phyloP scores from a whole-genome alignment of 1,284 basidiomycete genomes.

The Macrocystidia cucumis region DNA sequence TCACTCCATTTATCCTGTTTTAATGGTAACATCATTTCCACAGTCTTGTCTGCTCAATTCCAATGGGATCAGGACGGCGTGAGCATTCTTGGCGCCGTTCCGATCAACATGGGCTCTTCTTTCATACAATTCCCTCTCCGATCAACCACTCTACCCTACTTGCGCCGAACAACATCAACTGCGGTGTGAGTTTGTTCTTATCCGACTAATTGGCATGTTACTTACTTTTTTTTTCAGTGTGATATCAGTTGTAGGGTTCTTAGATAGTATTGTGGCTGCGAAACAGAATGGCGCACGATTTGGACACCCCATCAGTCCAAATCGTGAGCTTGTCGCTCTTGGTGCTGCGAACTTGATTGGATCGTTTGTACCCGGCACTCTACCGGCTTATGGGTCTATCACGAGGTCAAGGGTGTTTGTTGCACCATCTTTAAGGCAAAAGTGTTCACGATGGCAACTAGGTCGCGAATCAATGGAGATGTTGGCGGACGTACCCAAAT shows the following conservation, averaged over 20 bases:
- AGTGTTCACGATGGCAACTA: constrained; percentile 18
- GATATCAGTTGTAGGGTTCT: constrained; percentile 68
- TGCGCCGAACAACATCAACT: constrained; percentile 70
- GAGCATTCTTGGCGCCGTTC: constrained; percentile 73
- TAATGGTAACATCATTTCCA: constrained; percentile 4
- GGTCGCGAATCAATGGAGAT: constrained; percentile 80
- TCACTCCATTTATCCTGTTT: not conserved
- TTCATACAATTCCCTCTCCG: constrained; percentile 65
- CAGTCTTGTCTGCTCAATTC: constrained; percentile 68
- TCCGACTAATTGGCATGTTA: not conserved
- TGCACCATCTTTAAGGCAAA: constrained; percentile 2
- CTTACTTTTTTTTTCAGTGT: constrained; percentile 33
- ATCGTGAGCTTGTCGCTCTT: constrained; percentile 87
- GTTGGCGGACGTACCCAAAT: constrained; percentile 86
- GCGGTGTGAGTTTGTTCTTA: constrained; percentile 52
- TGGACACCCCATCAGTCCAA: constrained; percentile 85
- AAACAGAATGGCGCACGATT: constrained; percentile 83
- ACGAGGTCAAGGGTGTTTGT: constrained; percentile 45
- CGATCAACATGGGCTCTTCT: constrained; percentile 49
- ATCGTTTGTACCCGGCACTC: constrained; percentile 77
- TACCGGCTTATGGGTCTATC: constrained; percentile 87
- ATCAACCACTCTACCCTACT: constrained; percentile 49
- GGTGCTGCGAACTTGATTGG: constrained; percentile 75
- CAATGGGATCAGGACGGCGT: constrained; percentile 77
- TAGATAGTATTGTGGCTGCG: constrained; percentile 80